Base-by-base conservation (phyloP, 768 basidiomycete species). In the Mycena indigotica region DNA sequence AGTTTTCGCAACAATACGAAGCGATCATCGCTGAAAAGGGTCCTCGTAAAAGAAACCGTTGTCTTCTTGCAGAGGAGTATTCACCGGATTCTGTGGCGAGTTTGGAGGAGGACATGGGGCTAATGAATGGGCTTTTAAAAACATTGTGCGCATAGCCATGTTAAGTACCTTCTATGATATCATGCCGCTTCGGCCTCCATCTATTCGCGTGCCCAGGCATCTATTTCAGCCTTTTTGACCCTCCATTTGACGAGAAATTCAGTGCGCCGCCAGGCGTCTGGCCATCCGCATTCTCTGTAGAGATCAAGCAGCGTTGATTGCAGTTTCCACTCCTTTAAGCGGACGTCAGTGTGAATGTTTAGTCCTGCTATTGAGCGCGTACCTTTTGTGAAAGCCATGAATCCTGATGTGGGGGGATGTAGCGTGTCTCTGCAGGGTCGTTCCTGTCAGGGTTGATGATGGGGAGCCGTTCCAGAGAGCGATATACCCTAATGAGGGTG, bases 271-370 rank as follows among this genome's bases (percentile, higher is more conserved):
- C 58, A 60, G 4, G 45, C 12, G n/a, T 60, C n/a, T 21, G 53
- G 53, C 58, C 58, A 60, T 32, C 58, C 54, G 52, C 50, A 60
- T n/a, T 55, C 54, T 8, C 28, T 39, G 41, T 55, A 55, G 5
- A 60, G 35, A 6, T 24, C 13, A 2, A 55, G 13, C 30, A 56
- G 28, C 4, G 32, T 48, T 2, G 50, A 21, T 24, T 38, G 26
- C 12, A 21, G 17, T 50, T 52, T 26, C 15, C 25, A 3, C 19
- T 41, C 28, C 59, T 60, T n/a, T 28, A 10, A 19, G 5, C 10
- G 32, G 2, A 26, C 29, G 19, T 2, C 19, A 38, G 24, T 21
- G n/a, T 39, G 3, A 5, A 12, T 28, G 19, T 12, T n/a, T n/a
- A n/a, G n/a, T n/a, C n/a, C n/a, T n/a, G n/a, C n/a, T n/a, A n/a